Evolutionary conservation across 1,139 yeast species (phyloP).

Genomic region (Kazachstania sp.): DNA sequence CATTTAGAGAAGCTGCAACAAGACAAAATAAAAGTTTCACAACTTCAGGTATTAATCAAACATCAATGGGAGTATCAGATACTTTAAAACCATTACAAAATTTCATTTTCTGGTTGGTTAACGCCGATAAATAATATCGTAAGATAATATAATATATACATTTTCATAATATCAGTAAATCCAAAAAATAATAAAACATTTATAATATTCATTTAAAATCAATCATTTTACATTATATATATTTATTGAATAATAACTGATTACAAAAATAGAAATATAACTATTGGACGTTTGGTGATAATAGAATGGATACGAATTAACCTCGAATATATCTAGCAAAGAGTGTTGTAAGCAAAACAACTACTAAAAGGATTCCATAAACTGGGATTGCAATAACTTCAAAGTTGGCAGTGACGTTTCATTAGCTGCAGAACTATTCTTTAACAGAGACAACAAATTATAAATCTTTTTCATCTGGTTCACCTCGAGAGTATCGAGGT

Average conservation of each 20-base stretch:
- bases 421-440: conserved; percentile 8
- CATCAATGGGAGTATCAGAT: conserved; percentile 20
- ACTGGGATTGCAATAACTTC: conserved; percentile 19
- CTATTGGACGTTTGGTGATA: too few relatives aligned
- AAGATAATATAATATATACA: neutral
- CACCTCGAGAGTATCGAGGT: neutral
- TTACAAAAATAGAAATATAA: too few relatives aligned
- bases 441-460: conserved; percentile 19
- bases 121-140: conserved; percentile 13
- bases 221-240: neutral
- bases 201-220: neutral
- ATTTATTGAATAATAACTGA: too few relatives aligned
- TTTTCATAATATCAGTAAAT: neutral
- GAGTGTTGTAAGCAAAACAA: too few relatives aligned
- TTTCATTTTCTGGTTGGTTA: conserved; percentile 29
- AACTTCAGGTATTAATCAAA: neutral
- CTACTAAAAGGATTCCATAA: conserved; percentile 7
- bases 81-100: conserved; percentile 23
- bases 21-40: conserved; percentile 6
- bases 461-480: conserved; percentile 19
- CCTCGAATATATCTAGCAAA: too few relatives aligned
- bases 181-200: neutral
- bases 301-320: too few relatives aligned
- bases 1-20: conserved; percentile 43
- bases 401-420: conserved; percentile 10